Percentiles rank a stretch among this genome's conserved stretches.
Evolutionary conservation across 371 early-diverging fungal species (phyloP).

Genomic region (Rhizopus sp.): DNA sequence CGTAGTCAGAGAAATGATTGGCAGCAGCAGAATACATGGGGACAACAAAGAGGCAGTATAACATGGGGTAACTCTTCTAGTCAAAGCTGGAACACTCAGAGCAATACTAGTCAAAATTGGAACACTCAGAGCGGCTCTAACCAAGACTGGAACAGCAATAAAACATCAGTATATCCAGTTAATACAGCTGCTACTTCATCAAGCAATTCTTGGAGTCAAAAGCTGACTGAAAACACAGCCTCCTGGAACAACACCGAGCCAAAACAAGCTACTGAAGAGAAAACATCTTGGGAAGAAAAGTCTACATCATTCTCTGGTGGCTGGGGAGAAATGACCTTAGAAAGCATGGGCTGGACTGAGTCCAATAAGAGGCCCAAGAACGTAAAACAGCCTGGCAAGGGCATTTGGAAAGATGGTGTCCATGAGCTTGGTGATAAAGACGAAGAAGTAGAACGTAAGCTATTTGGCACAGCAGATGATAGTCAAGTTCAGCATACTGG

Average conservation of each 20-base stretch:
- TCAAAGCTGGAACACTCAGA: slow-evolving; percentile 6
- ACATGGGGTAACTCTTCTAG: neutral
- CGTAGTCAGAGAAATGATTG: neutral
- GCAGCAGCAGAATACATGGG: neutral
- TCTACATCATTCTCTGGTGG: neutral
- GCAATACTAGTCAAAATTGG: neutral
- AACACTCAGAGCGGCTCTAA: neutral
- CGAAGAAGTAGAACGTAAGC: slow-evolving; percentile 6
- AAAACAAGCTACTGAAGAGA: no score
- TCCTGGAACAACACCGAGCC: slow-evolving; percentile 5
- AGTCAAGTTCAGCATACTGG: slow-evolving; percentile 77
- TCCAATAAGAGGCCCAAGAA: slow-evolving; percentile 12
- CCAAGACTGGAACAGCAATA: neutral
- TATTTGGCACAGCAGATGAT: slow-evolving; percentile 77
- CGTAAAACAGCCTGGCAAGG: slow-evolving; percentile 50
- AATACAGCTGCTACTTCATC: no score
- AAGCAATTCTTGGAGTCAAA: neutral
- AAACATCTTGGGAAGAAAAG: slow-evolving; percentile 3
- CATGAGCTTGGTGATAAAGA: slow-evolving; percentile 41
- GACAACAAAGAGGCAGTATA: no score
- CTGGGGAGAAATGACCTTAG: slow-evolving; percentile 26
- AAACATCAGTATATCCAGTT: neutral
- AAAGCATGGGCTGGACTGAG: slow-evolving; percentile 19
- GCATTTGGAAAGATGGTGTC: slow-evolving; percentile 71
- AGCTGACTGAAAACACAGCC: neutral